Percentiles rank a stretch among this genome's conserved stretches.
phyloP scores from a whole-genome alignment of 768 basidiomycete species.

The Cystoderma amianthinum region DNA sequence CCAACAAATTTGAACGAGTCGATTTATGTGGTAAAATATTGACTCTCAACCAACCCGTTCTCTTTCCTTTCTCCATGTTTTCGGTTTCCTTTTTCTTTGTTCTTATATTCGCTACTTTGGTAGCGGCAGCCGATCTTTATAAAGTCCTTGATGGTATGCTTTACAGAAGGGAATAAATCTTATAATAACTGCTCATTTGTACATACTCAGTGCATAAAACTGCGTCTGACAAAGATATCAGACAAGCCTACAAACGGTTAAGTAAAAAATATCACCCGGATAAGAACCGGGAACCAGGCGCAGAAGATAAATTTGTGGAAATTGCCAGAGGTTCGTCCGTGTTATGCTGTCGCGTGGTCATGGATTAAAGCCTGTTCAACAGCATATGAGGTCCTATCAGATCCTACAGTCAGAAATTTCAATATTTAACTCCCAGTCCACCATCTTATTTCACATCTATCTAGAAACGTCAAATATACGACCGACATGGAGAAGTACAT shows the following conservation, averaged over 20 bases:
- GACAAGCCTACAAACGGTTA: conserved; percentile 86
- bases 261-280: conserved; percentile 92
- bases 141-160: conserved; percentile 74
- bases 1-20: conserved; percentile 3
- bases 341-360: background rate
- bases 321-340: conserved; percentile 71
- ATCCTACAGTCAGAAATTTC: conserved; percentile 50
- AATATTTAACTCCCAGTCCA: conserved; percentile 2
- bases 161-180: conserved; percentile 3
- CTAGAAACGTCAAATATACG: conserved; percentile 91
- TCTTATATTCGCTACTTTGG: conserved; percentile 27
- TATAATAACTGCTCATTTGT: conserved; percentile 5
- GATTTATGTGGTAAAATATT: background rate
- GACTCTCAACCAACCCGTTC: conserved; percentile 3
- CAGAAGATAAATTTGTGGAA: conserved; percentile 84
- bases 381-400: conserved; percentile 96
- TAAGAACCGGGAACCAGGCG: conserved; percentile 83
- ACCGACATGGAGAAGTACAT: conserved; percentile 81
- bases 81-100: conserved; percentile 25
- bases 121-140: conserved; percentile 68
- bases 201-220: conserved; percentile 52
- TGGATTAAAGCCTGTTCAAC: conserved; percentile 3
- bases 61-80: conserved; percentile 23
- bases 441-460: conserved; percentile 3
- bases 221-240: conserved; percentile 84